Evolutionary conservation across 345 rosid species (phyloP).

Genomic region (Chamaenerion angustifolium): DNA sequence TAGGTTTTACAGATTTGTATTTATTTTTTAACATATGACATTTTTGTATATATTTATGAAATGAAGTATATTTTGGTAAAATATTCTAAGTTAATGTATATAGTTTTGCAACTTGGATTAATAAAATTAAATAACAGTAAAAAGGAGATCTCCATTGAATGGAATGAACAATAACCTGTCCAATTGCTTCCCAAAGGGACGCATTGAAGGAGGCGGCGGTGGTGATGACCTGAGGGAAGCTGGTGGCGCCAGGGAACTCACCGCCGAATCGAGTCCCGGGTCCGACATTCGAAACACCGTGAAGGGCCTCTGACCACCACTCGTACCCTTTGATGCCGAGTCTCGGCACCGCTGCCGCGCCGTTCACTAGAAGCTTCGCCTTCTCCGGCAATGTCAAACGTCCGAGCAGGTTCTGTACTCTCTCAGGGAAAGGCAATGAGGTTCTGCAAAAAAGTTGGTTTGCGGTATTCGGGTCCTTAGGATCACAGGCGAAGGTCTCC

Average conservation of each 20-base stretch:
- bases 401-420: slow-evolving; percentile 53
- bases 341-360: slow-evolving; percentile 58
- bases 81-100: too few relatives aligned
- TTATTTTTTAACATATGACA: too few relatives aligned
- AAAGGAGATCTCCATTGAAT: neutral
- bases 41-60: too few relatives aligned
- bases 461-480: slow-evolving; percentile 25
- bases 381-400: slow-evolving; percentile 69
- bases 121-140: neutral
- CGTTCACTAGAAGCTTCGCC: slow-evolving; percentile 43
- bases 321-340: slow-evolving; percentile 67
- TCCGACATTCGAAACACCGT: slow-evolving; percentile 77
- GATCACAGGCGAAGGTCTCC: slow-evolving; percentile 47
- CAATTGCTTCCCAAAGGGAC: slow-evolving; percentile 74
- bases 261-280: slow-evolving; percentile 60
- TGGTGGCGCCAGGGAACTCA: slow-evolving; percentile 59
- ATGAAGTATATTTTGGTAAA: too few relatives aligned
- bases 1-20: too few relatives aligned
- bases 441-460: slow-evolving; percentile 38
- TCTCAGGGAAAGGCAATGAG: slow-evolving; percentile 29
- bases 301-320: slow-evolving; percentile 99
- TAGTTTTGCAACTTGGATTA: neutral
- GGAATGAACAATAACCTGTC: slow-evolving; percentile 34
- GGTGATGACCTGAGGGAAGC: slow-evolving; percentile 86
- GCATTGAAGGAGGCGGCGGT: slow-evolving; percentile 81